Evolutionary conservation across 164 flowering plant genomes (phyloP), one percentile per base, ranked within the genome.

Genomic region (Umbellularia californica): DNA sequence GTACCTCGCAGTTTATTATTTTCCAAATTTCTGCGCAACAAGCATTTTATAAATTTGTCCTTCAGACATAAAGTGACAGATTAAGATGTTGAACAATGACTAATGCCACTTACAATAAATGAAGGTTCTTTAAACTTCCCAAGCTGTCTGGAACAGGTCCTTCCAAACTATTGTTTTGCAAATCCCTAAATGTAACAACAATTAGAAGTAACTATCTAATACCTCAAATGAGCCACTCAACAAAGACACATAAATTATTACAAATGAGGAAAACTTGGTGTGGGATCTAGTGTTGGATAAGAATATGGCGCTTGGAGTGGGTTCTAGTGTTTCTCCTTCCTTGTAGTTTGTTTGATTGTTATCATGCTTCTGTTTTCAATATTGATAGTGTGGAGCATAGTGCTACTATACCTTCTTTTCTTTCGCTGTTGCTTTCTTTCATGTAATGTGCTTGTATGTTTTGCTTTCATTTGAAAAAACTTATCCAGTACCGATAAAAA

Each of bases 81-180:
- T 35, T 76, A 24, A 71, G 25, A 15, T 67, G 69, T 25, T 67
- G 71, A 41, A 52, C 62, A 3, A 12, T 65, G 60, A 70, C 23
- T 13, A 71, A 65, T 19, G 33, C 13, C 60, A 78, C 97, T 90
- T 82, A 93, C 97, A 93, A 30, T 12, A 91, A 75, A 58, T 83
- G 92, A 72, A 93, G 93, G 73, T 85, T 78, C 75, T 84, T 78
- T 65, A 93, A 74, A 74, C 86, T 87, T 75, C 92, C 97, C 82
- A 90, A 79, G 83, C 81, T 85, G 23, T 90, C 92, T 24, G 97
- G 97, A 76, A 93, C 92, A 71, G 74, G 80, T 77, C 93, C 94
- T 50, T 84, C 71, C 72, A 93, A 78, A 72, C 86, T 91, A 74
- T 93, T 93, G 69, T 90, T 90, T 71, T 86, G 86, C 90, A 93